Conservation (phyloP, 345 rosid genomes). For the Salix purpurea region DNA sequence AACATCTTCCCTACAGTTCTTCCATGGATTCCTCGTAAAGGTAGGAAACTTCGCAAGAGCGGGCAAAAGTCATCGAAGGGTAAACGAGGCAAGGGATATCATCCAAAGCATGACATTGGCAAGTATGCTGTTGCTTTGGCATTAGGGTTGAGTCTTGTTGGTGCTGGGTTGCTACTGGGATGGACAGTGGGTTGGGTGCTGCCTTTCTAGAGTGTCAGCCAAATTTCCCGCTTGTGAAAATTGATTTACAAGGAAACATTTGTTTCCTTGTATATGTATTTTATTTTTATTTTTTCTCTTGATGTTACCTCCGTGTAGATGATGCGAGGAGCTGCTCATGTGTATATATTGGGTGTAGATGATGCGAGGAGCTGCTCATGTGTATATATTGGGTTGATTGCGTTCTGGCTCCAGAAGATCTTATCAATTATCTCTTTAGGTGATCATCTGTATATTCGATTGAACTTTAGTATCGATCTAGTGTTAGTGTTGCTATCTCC, state of each 20-base stretch:
- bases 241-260: conserved; percentile 8
- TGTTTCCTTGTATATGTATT: not conserved
- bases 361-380: conserved; percentile 14
- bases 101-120: conserved; percentile 32
- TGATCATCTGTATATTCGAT: conserved; percentile 3
- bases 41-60: conserved; percentile 31
- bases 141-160: conserved; percentile 77
- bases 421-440: not conserved
- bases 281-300: not conserved
- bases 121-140: conserved; percentile 61
- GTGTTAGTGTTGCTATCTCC: not conserved
- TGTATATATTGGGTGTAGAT: conserved; percentile 16
- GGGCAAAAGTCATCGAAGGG: conserved; percentile 27
- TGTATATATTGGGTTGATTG: conserved; percentile 15
- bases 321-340: conserved; percentile 14
- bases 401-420: not conserved
- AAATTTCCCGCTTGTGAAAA: conserved; percentile 8
- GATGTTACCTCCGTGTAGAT: conserved; percentile 5
- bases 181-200: conserved; percentile 98
- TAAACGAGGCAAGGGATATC: conserved; percentile 35
- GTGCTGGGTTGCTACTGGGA: conserved; percentile 90
- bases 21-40: conserved; percentile 52
- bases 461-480: not conserved
- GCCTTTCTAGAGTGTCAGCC: conserved; percentile 27
- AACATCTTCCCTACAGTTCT: conserved; percentile 43